phyloP scores from a whole-genome alignment of 352 stramenopile genomes.

The Phytopythium sindhum region DNA sequence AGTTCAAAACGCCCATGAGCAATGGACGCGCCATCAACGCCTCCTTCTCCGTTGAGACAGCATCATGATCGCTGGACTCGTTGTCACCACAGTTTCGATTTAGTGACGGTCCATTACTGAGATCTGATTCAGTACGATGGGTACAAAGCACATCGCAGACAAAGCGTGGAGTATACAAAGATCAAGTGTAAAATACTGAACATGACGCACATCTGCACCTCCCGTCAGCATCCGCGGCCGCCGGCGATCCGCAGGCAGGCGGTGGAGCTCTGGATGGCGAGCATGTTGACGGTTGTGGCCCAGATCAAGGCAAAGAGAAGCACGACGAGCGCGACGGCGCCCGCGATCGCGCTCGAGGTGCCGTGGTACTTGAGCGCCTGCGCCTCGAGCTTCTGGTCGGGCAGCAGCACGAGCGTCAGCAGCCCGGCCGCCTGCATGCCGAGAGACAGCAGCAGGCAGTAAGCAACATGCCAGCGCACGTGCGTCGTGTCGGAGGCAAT shows the following conservation, averaged over 20 bases:
- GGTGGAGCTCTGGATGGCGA: conserved; percentile 61
- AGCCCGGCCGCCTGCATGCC: conserved; percentile 46
- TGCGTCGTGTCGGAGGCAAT: conserved; percentile 55
- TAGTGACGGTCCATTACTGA: neutral
- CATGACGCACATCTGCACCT: neutral
- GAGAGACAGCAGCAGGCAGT: conserved; percentile 47
- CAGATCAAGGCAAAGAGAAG: conserved; percentile 41
- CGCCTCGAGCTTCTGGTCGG: conserved; percentile 57
- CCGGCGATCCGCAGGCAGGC: conserved; percentile 61
- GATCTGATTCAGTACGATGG: neutral
- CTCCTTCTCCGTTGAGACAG: neutral
- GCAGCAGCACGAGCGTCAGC: conserved; percentile 45
- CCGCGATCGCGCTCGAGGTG: conserved; percentile 38
- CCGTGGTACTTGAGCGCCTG: conserved; percentile 59
- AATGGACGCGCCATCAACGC: no score
- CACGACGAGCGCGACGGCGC: conserved; percentile 28
- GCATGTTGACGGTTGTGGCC: conserved; percentile 53
- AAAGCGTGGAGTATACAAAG: neutral
- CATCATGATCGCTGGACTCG: neutral
- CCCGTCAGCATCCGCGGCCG: conserved; percentile 32
- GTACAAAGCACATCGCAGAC: neutral
- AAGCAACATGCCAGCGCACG: conserved; percentile 59
- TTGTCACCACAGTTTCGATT: neutral
- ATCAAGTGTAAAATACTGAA: neutral
- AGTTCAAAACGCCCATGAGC: no score